phyloP scores from a whole-genome alignment of 2,329 filamentous ascomycete species.

The Sarocladium brachiariae region DNA sequence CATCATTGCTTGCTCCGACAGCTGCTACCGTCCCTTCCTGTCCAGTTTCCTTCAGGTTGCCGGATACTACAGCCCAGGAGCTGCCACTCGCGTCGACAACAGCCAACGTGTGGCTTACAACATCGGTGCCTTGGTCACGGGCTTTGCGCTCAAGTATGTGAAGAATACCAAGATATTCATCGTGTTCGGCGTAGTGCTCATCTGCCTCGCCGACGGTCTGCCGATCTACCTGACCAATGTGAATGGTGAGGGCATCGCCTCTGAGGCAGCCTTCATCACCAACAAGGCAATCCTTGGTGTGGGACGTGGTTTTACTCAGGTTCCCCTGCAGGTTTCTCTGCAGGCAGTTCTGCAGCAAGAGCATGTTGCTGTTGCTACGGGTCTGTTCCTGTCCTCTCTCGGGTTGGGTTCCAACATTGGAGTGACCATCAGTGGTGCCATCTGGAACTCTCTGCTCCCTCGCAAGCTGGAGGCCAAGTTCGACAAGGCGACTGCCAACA shows the following conservation, averaged over 20 bases:
- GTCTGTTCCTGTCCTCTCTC: slow-evolving; percentile 28
- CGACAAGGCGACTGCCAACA: slow-evolving; percentile 14
- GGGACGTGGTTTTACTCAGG: slow-evolving; percentile 27
- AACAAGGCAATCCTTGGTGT: slow-evolving; percentile 27
- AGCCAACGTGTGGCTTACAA: slow-evolving; percentile 28
- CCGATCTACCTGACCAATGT: slow-evolving; percentile 24
- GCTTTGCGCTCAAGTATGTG: slow-evolving; percentile 28
- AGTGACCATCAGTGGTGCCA: slow-evolving; percentile 26
- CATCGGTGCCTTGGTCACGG: slow-evolving; percentile 27
- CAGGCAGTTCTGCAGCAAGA: slow-evolving; percentile 26
- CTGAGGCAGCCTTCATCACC: slow-evolving; percentile 27
- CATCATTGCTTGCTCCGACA: slow-evolving; percentile 31
- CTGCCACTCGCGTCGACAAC: slow-evolving; percentile 30
- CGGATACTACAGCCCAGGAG: slow-evolving; percentile 26
- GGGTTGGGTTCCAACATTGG: slow-evolving; percentile 24
- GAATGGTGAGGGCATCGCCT: slow-evolving; percentile 18
- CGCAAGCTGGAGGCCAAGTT: slow-evolving; percentile 18
- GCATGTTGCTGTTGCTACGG: slow-evolving; percentile 30
- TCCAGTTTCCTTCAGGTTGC: slow-evolving; percentile 33
- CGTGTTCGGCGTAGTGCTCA: slow-evolving; percentile 24
- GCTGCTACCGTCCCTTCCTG: slow-evolving; percentile 32
- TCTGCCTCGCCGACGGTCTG: slow-evolving; percentile 27
- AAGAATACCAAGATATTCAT: slow-evolving; percentile 28
- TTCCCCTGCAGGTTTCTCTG: slow-evolving; percentile 24
- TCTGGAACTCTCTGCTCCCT: slow-evolving; percentile 26